Base-by-base conservation (phyloP, 345 rosid genomes). In the Pistacia integerrima region DNA sequence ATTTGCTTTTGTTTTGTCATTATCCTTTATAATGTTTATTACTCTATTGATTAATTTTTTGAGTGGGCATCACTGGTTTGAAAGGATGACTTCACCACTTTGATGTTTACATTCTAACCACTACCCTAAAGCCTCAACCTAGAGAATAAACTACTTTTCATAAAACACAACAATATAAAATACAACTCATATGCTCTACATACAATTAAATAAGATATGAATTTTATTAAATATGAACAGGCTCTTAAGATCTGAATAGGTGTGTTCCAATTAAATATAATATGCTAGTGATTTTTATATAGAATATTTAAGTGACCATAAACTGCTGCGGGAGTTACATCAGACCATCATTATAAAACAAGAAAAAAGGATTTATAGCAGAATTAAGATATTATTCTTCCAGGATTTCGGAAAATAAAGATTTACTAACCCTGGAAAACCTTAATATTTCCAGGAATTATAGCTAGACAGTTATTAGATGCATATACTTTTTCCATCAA, bases 41-140 rank as follows among this genome's bases (percentile, higher is more conserved):
- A 58, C 51, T 64, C 22, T n/a, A 35, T 52, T 48, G 22, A 71
- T 36, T 16, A 28, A 13, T 74, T 44, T 49, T 68, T 30, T 44
- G 14, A 75, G 62, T 73, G 67, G 70, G 76, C 51, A 73, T 58
- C 14, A 2, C 22, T 56, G 65, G 36, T 63, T 72, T 70, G 70
- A 68, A 72, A 70, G 57, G 58, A 75, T 72, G 76, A 20, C 52
- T 38, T 70, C 74, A 75, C 54, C 63, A 74, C 70, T 74, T 74
- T 28, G 82, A 80, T 79, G 82, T 75, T 73, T 55, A 79, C 86
- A 74, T 82, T 72, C 84, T 73, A 85, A 70, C 86, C 22, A 52
- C 70, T 51, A 25, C 20, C 28, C 61, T 38, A 25, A 28, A 28
- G 65, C 36, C 74, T 75, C 48, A 81, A 76, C 76, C 56, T 61